Conservation (phyloP, 192 early-diverging fungal genomes). For the Backusella westeae region DNA sequence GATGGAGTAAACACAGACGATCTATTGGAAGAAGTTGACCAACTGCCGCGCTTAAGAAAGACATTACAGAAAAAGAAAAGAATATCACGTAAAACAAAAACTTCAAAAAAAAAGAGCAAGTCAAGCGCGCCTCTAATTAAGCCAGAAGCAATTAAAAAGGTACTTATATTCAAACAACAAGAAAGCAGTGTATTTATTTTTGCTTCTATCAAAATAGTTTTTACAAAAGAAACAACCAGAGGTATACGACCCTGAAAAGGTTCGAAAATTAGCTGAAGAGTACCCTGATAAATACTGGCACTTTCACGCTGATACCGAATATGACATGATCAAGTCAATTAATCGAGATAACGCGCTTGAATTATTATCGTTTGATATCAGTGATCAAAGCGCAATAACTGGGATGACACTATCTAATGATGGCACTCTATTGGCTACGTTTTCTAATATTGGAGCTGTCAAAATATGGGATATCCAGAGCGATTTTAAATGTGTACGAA, state of each 20-base stretch:
- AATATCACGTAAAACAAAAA: not conserved
- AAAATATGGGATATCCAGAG: slow-evolving; percentile 78
- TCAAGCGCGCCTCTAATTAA: not conserved
- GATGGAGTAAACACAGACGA: slow-evolving; percentile 28
- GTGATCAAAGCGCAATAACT: slow-evolving; percentile 78
- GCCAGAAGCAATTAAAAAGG: slow-evolving; percentile 6
- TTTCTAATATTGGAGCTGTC: slow-evolving; percentile 73
- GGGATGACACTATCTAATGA: slow-evolving; percentile 85
- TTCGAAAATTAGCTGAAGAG: slow-evolving; percentile 47
- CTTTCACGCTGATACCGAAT: slow-evolving; percentile 46
- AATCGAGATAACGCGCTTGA: slow-evolving; percentile 70
- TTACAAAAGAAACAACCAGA: not conserved
- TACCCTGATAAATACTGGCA: slow-evolving; percentile 66
- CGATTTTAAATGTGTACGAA: slow-evolving; percentile 65
- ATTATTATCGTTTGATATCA: slow-evolving; percentile 59
- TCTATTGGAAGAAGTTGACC: slow-evolving; percentile 20
- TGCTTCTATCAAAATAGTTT: not conserved
- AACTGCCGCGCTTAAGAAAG: slow-evolving; percentile 6
- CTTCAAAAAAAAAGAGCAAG: not conserved
- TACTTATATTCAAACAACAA: not conserved
- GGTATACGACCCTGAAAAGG: slow-evolving; percentile 35
- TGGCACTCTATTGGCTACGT: slow-evolving; percentile 82
- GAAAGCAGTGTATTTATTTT: not conserved
- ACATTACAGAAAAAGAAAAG: not conserved
- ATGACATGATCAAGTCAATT: slow-evolving; percentile 61